Conservation (phyloP, 192 early-diverging fungal species). For the Backusella australiensis region DNA sequence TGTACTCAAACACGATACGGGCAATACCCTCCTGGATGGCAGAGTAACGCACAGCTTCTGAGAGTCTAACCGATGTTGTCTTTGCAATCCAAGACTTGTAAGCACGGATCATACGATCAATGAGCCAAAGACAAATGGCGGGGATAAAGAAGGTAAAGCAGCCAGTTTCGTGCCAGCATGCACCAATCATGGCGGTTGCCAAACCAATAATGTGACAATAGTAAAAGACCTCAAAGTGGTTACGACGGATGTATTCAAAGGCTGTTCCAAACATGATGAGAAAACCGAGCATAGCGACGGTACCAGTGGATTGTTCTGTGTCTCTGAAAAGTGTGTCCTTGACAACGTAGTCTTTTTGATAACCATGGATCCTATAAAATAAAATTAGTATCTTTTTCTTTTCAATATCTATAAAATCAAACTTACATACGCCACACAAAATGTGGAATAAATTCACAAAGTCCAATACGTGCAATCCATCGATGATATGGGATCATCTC, state of each 20-base stretch:
- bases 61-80: neutral
- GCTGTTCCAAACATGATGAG: constrained; percentile 25
- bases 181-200: constrained; percentile 25
- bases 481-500: constrained; percentile 42
- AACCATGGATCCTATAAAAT: neutral
- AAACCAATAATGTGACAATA: constrained; percentile 40
- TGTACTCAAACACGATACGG: constrained; percentile 22
- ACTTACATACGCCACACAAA: constrained; percentile 38
- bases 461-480: constrained; percentile 37
- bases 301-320: constrained; percentile 28
- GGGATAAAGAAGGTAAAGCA: constrained; percentile 30
- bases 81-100: constrained; percentile 25
- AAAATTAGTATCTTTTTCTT: neutral
- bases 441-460: constrained; percentile 27
- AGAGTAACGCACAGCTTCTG: constrained; percentile 6
- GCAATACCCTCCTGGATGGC: constrained; percentile 23
- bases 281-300: constrained; percentile 21
- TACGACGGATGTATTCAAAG: constrained; percentile 34
- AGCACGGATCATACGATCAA: constrained; percentile 34
- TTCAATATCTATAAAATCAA: neutral
- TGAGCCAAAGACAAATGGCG: constrained; percentile 26
- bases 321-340: constrained; percentile 27
- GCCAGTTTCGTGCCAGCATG: constrained; percentile 27
- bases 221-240: constrained; percentile 44
- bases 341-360: neutral